These are phyloP conservation scores for Periconia sp. DNA, from an alignment of 2,329 filamentous ascomycete genomes.

Conservation along the genomic window DNA sequence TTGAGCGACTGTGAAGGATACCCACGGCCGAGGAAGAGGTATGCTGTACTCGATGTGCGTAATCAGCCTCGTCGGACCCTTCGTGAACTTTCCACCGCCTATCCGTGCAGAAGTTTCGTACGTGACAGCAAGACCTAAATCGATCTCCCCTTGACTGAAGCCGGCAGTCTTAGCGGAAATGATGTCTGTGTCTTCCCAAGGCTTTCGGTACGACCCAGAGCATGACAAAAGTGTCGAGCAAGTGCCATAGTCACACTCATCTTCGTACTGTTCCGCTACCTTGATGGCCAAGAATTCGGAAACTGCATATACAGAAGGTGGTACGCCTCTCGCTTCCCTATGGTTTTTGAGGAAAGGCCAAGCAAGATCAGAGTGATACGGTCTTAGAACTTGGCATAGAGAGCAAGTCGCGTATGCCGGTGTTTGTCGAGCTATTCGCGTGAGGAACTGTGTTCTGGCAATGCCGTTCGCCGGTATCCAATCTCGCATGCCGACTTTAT, in stretches of 20 bases:
- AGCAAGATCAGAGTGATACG: conserved; percentile 4
- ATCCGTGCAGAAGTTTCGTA: conserved; percentile 1
- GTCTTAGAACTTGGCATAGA: conserved; percentile 4
- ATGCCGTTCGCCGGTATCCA: neutral
- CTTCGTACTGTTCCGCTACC: neutral
- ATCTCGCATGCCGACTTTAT: conserved; percentile 4
- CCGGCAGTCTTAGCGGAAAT: neutral
- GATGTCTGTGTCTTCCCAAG: neutral
- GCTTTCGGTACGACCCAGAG: conserved; percentile 7
- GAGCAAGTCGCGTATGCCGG: conserved; percentile 6
- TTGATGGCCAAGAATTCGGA: conserved; percentile 6
- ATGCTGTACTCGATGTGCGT: conserved; percentile 9
- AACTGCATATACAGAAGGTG: neutral
- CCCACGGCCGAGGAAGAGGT: conserved; percentile 6
- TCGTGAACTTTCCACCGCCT: too few relatives aligned
- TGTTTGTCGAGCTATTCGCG: conserved; percentile 1
- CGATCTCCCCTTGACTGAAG: conserved; percentile 1
- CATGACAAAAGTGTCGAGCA: conserved; percentile 6
- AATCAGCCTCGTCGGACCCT: neutral
- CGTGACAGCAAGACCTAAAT: neutral
- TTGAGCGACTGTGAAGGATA: neutral
- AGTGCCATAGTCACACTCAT: neutral
- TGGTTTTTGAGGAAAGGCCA: conserved; percentile 9
- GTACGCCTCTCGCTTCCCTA: neutral
- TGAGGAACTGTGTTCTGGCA: neutral